Evolutionary conservation across 192 early-diverging fungal genomes (phyloP).

Genomic region (Phlyctochytrium planicorne): DNA sequence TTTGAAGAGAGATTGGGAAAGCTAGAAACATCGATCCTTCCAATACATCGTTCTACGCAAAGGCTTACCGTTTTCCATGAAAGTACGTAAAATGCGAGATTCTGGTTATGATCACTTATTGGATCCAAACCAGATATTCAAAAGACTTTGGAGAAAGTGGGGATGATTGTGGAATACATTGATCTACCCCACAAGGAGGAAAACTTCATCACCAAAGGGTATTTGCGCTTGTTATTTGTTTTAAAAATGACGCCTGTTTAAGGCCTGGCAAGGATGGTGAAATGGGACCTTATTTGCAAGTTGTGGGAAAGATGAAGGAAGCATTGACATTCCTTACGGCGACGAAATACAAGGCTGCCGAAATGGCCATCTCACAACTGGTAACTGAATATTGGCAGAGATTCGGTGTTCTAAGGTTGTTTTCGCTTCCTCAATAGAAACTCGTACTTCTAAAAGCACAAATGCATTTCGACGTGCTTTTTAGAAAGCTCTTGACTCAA

Average conservation of each 20-base stretch:
- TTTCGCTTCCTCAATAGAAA: background rate
- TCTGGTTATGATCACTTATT: background rate
- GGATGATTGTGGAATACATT: constrained; percentile 64
- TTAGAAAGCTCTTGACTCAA: constrained; percentile 11
- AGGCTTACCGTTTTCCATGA: constrained; percentile 69
- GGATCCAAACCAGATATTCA: constrained; percentile 68
- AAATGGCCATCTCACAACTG: constrained; percentile 12
- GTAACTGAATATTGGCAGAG: background rate
- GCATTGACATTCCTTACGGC: constrained; percentile 35
- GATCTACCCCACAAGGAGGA: constrained; percentile 70
- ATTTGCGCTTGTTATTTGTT: background rate
- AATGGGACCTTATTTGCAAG: constrained; percentile 57
- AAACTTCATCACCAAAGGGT: constrained; percentile 65
- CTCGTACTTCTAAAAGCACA: constrained; percentile 22
- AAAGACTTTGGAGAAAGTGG: constrained; percentile 55
- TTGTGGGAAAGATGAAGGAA: constrained; percentile 55
- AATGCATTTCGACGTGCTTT: constrained; percentile 25
- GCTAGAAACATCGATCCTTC: constrained; percentile 74
- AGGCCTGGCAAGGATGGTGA: constrained; percentile 54
- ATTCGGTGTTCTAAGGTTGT: no score
- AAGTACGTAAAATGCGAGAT: constrained; percentile 52
- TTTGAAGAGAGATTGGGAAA: constrained; percentile 73
- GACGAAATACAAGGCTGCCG: constrained; percentile 42
- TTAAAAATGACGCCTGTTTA: background rate
- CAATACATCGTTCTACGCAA: constrained; percentile 76